A percentile compares a stretch with the other conserved stretches of the same genome.
Evolutionary conservation across 73 alveolate genomes (phyloP).

Genomic region (Uronychia binucleata): DNA sequence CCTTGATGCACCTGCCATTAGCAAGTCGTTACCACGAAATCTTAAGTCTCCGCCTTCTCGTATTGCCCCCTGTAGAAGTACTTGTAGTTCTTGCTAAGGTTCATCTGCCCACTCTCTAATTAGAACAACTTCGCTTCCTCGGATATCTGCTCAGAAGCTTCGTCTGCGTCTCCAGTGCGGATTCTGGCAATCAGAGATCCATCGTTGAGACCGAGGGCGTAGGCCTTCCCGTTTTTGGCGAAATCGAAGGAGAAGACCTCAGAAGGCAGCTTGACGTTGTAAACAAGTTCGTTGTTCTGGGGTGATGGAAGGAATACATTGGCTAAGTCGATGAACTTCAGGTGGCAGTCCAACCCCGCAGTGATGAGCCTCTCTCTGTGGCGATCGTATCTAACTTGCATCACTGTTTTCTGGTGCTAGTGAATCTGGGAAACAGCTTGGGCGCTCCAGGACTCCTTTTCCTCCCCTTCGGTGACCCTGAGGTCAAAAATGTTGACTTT

Average conservation of each 20-base stretch:
- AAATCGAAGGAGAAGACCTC: constrained; percentile 38
- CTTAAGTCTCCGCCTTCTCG: constrained; percentile 4
- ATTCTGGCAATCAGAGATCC: constrained; percentile 40
- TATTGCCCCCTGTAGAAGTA: constrained; percentile 55
- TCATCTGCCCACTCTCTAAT: neutral
- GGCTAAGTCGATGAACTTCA: constrained; percentile 23
- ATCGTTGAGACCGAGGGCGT: constrained; percentile 26
- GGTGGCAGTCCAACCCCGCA: constrained; percentile 42
- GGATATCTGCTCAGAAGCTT: constrained; percentile 1
- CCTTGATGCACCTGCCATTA: neutral
- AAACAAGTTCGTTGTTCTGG: constrained; percentile 12
- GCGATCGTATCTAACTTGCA: constrained; percentile 17
- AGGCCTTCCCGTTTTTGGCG: constrained; percentile 29
- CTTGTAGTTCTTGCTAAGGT: constrained; percentile 41
- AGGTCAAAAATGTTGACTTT: neutral
- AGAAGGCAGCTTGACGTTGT: constrained; percentile 44
- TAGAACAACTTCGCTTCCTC: constrained; percentile 18
- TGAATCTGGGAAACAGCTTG: neutral
- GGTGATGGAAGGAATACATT: neutral
- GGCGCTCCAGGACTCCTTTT: constrained; percentile 1
- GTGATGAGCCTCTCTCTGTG: constrained; percentile 37
- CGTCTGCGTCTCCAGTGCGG: constrained; percentile 1
- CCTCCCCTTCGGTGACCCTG: neutral
- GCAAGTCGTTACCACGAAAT: neutral
- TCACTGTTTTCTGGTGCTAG: constrained; percentile 32